phyloP scores from a whole-genome alignment of 495 filamentous ascomycete species.

The Patellaria atrata region DNA sequence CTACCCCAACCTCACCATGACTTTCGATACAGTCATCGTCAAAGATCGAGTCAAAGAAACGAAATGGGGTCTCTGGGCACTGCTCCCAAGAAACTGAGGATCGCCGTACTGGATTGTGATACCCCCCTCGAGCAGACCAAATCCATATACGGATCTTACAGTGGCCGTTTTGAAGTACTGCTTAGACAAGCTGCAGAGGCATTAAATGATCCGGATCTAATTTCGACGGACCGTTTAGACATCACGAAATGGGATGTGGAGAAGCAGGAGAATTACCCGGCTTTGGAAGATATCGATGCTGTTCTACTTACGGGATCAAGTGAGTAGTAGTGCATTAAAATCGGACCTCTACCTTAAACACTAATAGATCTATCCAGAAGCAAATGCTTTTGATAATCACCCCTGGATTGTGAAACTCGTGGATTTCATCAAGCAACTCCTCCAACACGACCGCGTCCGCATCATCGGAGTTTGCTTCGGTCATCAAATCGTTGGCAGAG shows the following conservation, averaged over 20 bases:
- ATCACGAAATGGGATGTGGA: conserved; percentile 59
- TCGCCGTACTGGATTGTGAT: conserved; percentile 77
- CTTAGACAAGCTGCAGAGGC: conserved; percentile 38
- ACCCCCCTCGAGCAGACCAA: conserved; percentile 42
- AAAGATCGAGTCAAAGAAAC: too few relatives aligned
- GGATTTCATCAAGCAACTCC: conserved; percentile 45
- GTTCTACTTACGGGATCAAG: conserved; percentile 66
- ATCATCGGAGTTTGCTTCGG: conserved; percentile 81
- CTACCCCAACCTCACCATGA: too few relatives aligned
- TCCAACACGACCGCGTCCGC: conserved; percentile 44
- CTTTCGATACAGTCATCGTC: too few relatives aligned
- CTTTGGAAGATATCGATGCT: conserved; percentile 60
- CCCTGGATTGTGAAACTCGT: conserved; percentile 68
- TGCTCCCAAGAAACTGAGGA: conserved; percentile 37
- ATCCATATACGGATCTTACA: conserved; percentile 55
- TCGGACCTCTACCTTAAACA: not conserved
- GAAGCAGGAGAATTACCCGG: conserved; percentile 45
- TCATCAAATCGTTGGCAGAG: conserved; percentile 76
- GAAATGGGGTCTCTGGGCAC: too few relatives aligned
- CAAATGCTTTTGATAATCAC: conserved; percentile 49
- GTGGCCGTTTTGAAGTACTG: conserved; percentile 53
- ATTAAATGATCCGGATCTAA: conserved; percentile 27
- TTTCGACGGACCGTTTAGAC: conserved; percentile 32
- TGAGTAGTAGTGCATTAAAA: conserved; percentile 11
- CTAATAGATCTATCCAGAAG: conserved; percentile 24